A percentile compares a stretch with the other conserved stretches of the same genome.
phyloP scores from a whole-genome alignment of 2,329 filamentous ascomycete genomes.

The Colletotrichum nymphaeae region DNA sequence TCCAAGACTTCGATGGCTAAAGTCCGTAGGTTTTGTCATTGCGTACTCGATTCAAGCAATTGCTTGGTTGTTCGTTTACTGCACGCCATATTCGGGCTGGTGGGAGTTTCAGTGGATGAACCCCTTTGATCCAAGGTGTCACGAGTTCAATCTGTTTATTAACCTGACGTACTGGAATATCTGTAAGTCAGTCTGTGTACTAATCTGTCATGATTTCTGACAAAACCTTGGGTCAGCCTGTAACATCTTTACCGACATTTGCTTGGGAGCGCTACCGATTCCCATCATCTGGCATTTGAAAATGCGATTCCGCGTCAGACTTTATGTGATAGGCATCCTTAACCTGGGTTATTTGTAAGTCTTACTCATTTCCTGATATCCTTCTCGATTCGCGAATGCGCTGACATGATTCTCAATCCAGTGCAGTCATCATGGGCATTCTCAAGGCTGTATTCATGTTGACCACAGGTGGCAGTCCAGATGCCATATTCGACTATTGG shows the following conservation, averaged over 20 bases:
- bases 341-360: constrained; percentile 46
- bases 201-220: neutral
- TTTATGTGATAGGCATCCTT: constrained; percentile 44
- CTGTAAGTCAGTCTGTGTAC: constrained; percentile 3
- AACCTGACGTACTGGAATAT: constrained; percentile 40
- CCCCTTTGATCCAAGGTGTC: constrained; percentile 38
- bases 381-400: no score
- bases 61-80: constrained; percentile 40
- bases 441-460: constrained; percentile 51
- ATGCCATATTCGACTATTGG: constrained; percentile 46
- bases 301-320: constrained; percentile 39
- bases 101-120: constrained; percentile 42
- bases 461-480: constrained; percentile 40
- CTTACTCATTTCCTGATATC: constrained; percentile 2
- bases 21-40: constrained; percentile 32
- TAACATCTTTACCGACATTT: constrained; percentile 46
- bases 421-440: constrained; percentile 52
- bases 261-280: constrained; percentile 43
- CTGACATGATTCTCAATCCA: constrained; percentile 30
- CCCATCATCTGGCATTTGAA: constrained; percentile 46
- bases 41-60: constrained; percentile 38
- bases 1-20: no score
- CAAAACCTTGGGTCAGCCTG: constrained; percentile 36
- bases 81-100: constrained; percentile 40
- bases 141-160: constrained; percentile 37